These are phyloP conservation scores for Jatropha podagrica DNA, from an alignment of 441 rosid genomes.

Conservation along the genomic window DNA sequence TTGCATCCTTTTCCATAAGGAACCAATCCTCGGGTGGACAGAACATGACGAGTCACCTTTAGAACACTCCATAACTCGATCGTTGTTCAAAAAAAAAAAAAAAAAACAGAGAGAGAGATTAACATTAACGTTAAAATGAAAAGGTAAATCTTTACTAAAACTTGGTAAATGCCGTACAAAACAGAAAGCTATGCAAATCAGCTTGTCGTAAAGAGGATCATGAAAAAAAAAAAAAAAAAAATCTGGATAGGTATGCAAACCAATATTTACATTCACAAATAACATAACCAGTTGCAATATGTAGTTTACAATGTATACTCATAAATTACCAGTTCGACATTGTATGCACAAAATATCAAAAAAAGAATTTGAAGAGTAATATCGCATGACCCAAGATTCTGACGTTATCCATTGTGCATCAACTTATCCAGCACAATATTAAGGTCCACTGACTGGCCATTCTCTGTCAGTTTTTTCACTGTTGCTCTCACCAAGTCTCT, in stretches of 20 bases:
- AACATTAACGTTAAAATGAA: not conserved
- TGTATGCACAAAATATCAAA: constrained; percentile 3
- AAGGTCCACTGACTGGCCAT: constrained; percentile 50
- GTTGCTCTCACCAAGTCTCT: constrained; percentile 59
- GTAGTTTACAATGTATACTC: not conserved
- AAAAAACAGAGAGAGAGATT: no score
- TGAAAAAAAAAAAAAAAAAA: not conserved
- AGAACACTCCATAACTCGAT: not conserved
- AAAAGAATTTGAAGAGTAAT: constrained; percentile 12
- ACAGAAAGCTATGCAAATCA: not conserved
- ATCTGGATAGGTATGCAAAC: not conserved
- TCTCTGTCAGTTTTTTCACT: constrained; percentile 41
- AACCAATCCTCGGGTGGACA: not conserved
- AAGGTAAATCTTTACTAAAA: not conserved
- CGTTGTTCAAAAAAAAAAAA: not conserved
- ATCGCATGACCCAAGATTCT: not conserved
- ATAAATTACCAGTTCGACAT: not conserved
- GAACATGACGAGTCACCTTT: not conserved
- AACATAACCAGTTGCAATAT: constrained; percentile 9
- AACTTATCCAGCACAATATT: constrained; percentile 53
- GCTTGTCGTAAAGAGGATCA: not conserved
- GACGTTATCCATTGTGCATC: constrained; percentile 34
- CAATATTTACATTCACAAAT: constrained; percentile 15
- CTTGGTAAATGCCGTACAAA: not conserved
- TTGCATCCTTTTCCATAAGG: not conserved